Conservation (phyloP, 2,329 filamentous ascomycete species). For the Apiospora pterosperma region DNA sequence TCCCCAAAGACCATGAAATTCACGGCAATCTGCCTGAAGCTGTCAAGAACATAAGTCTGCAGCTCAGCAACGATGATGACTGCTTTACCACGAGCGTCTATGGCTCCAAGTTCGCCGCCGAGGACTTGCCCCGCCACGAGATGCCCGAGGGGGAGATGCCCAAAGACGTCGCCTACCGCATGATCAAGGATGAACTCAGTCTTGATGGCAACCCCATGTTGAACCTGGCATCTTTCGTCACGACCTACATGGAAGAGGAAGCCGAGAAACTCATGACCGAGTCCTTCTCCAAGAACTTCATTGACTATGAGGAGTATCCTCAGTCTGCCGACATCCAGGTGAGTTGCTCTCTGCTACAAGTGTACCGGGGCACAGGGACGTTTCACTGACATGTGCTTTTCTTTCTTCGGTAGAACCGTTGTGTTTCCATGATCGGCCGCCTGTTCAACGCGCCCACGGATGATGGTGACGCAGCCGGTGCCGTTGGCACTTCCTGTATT, state of each 20-base stretch:
- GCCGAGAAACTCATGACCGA: constrained; percentile 95
- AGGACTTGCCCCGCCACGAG: constrained; percentile 76
- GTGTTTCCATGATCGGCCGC: constrained; percentile 84
- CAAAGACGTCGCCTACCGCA: constrained; percentile 84
- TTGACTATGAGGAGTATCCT: constrained; percentile 83
- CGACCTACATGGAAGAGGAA: constrained; percentile 97
- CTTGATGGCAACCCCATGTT: constrained; percentile 89
- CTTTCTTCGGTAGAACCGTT: constrained; percentile 58
- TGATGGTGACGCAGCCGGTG: constrained; percentile 50
- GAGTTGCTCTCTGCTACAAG: not conserved
- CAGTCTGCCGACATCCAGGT: constrained; percentile 75
- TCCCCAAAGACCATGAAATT: constrained; percentile 30
- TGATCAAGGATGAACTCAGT: constrained; percentile 94
- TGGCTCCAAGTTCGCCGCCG: constrained; percentile 76
- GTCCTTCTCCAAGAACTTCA: constrained; percentile 92
- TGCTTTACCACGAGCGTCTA: constrained; percentile 79
- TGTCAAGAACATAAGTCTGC: constrained; percentile 41
- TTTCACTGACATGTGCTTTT: not conserved
- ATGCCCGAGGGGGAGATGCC: constrained; percentile 94
- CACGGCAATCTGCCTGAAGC: constrained; percentile 28
- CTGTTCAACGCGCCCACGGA: constrained; percentile 76
- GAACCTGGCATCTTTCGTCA: constrained; percentile 87
- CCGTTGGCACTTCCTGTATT: constrained; percentile 84
- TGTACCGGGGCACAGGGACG: not conserved
- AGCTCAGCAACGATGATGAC: constrained; percentile 50